Percentiles rank a stretch among this genome's conserved stretches.
Evolutionary conservation across 2,329 filamentous ascomycete species (phyloP).

Genomic region (Ophiostoma australiae): DNA sequence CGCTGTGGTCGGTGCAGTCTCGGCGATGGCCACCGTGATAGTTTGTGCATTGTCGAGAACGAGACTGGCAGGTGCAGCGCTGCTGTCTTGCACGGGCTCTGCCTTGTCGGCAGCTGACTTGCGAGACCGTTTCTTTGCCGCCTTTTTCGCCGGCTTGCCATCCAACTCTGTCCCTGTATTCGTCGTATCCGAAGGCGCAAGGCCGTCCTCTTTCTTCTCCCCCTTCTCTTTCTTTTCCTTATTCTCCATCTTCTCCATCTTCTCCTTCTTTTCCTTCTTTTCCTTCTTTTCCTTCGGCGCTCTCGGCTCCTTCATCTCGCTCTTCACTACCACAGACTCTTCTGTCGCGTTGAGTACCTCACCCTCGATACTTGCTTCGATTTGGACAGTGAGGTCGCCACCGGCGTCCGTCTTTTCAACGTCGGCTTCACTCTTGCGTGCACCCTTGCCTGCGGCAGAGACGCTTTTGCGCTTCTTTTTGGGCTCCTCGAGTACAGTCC

Average conservation of each 20-base stretch:
- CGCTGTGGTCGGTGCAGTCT: neutral
- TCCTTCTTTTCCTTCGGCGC: neutral
- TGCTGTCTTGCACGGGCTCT: slow-evolving; percentile 11
- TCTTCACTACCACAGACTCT: neutral
- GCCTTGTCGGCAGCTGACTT: neutral
- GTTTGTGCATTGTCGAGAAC: neutral
- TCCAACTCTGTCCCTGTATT: neutral
- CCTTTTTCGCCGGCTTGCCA: neutral
- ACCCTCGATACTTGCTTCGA: neutral
- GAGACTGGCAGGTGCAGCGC: neutral
- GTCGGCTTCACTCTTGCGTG: slow-evolving; percentile 20
- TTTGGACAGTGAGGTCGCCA: neutral
- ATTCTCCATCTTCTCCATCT: neutral
- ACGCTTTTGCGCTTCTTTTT: slow-evolving; percentile 37
- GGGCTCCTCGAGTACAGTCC: slow-evolving; percentile 37
- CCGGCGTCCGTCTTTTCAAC: neutral
- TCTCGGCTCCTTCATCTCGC: neutral
- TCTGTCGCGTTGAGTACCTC: neutral
- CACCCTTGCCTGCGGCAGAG: neutral
- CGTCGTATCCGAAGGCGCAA: neutral
- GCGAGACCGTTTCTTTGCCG: neutral
- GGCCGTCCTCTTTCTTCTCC: neutral
- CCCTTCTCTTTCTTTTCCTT: slow-evolving; percentile 4
- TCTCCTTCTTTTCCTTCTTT: neutral
- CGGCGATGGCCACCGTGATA: neutral